Evolutionary conservation across 805 yeast genomes (phyloP).

Genomic region (Scheffersomyces lignosus): DNA sequence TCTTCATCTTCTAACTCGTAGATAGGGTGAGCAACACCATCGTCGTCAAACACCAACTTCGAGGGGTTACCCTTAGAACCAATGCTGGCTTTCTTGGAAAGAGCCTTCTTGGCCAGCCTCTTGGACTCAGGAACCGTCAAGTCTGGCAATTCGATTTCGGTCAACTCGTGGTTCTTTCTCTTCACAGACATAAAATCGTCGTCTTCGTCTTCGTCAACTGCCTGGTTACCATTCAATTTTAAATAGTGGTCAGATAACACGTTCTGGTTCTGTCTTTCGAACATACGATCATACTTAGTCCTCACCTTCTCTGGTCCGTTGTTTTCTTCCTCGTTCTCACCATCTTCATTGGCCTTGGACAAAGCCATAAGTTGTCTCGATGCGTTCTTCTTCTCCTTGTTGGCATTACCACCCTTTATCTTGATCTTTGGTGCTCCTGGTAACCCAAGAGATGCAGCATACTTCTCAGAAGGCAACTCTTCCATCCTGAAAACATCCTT

Average conservation of each 20-base stretch:
- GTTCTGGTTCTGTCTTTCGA: conserved; percentile 90
- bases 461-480: conserved; percentile 75
- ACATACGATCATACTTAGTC: conserved; percentile 94
- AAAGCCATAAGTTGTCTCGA: conserved; percentile 68
- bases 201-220: conserved; percentile 35
- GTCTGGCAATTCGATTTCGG: conserved; percentile 65
- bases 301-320: conserved; percentile 50
- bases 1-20: conserved; percentile 91
- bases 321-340: conserved; percentile 55
- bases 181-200: conserved; percentile 83
- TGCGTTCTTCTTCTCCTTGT: conserved; percentile 76
- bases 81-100: conserved; percentile 76
- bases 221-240: conserved; percentile 56
- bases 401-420: conserved; percentile 55
- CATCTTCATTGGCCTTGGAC: conserved; percentile 50
- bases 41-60: conserved; percentile 88
- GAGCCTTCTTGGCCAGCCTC: conserved; percentile 79
- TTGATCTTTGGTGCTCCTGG: conserved; percentile 96
- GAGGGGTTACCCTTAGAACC: conserved; percentile 66
- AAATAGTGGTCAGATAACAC: conserved; percentile 87
- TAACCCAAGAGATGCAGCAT: conserved; percentile 84
- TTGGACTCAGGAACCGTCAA: conserved; percentile 70
- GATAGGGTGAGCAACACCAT: conserved; percentile 86
- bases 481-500: conserved; percentile 81
- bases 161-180: conserved; percentile 70